phyloP scores from a whole-genome alignment of 768 basidiomycete species.

The Amanita phalloides region DNA sequence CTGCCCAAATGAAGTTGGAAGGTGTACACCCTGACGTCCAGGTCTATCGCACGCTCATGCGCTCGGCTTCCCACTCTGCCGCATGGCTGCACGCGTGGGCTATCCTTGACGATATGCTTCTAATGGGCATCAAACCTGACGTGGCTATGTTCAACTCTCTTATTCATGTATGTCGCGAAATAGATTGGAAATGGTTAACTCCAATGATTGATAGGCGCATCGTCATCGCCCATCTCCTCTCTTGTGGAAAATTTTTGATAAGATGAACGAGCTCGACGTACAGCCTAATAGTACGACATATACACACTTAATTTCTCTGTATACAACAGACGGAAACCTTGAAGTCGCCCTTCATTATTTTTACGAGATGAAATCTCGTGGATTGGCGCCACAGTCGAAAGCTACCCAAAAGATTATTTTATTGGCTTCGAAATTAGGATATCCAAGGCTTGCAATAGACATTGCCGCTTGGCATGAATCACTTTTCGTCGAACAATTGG shows the following conservation, averaged over 20 bases:
- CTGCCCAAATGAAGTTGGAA: conserved; percentile 46
- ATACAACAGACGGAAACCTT: conserved; percentile 35
- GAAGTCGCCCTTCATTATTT: conserved; percentile 58
- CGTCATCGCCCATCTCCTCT: conserved; percentile 25
- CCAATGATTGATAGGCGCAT: conserved; percentile 28
- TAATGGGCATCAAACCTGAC: conserved; percentile 36
- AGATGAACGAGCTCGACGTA: conserved; percentile 41
- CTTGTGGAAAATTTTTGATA: conserved; percentile 39
- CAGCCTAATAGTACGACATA: conserved; percentile 44
- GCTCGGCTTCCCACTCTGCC: conserved; percentile 31
- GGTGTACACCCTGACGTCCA: conserved; percentile 40
- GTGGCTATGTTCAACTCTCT: conserved; percentile 46
- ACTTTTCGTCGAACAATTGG: conserved; percentile 40
- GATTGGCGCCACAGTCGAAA: conserved; percentile 37
- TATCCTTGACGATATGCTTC: conserved; percentile 59
- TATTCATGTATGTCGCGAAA: conserved; percentile 33
- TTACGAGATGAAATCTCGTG: conserved; percentile 42
- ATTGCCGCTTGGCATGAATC: conserved; percentile 52
- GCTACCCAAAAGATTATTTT: conserved; percentile 42
- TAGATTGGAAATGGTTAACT: neutral
- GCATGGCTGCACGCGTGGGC: conserved; percentile 47
- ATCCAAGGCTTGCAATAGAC: conserved; percentile 63
- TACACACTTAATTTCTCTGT: conserved; percentile 38
- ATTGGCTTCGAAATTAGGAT: conserved; percentile 40
- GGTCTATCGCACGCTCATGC: conserved; percentile 49